Conservation (phyloP, 1,284 basidiomycete genomes). For the Cystobasidium sp. region DNA sequence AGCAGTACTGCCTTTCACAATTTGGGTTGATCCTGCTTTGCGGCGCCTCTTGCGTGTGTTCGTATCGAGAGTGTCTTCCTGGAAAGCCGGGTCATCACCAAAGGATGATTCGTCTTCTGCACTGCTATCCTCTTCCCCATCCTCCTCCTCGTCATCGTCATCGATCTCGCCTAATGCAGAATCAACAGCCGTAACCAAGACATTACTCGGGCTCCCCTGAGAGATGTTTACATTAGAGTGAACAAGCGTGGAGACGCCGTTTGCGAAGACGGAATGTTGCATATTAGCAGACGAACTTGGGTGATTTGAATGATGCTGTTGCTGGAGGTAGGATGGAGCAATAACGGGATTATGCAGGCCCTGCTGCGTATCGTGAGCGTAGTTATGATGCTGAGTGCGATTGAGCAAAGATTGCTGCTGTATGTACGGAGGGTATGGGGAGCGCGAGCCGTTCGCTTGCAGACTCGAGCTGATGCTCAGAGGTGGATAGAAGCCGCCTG, state of each 20-base stretch:
- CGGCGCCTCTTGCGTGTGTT: conserved; percentile 4
- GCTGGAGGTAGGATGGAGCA: conserved; percentile 9
- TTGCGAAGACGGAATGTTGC: too few relatives aligned
- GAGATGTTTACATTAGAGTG: neutral
- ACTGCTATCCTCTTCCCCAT: conserved; percentile 31
- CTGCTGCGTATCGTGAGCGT: conserved; percentile 2
- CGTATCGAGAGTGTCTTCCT: neutral
- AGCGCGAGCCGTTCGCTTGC: neutral
- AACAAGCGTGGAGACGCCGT: too few relatives aligned
- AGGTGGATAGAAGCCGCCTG: conserved; percentile 13
- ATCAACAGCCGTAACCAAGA: conserved; percentile 52
- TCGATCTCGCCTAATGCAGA: conserved; percentile 13
- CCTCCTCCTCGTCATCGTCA: conserved; percentile 26
- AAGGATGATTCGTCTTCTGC: conserved; percentile 21
- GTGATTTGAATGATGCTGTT: neutral
- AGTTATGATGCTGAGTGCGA: conserved; percentile 1
- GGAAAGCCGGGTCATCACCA: conserved; percentile 3
- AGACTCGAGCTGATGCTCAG: neutral
- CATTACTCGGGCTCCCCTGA: conserved; percentile 60
- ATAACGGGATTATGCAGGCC: neutral
- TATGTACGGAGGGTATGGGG: conserved; percentile 7
- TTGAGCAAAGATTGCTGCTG: conserved; percentile 9
- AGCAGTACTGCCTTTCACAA: too few relatives aligned
- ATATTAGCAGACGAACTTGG: conserved; percentile 53
- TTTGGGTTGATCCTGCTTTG: neutral